Evolutionary conservation across 768 basidiomycete genomes (phyloP), one percentile per base, ranked within the genome.

Genomic region (Ephemerocybe angulata): DNA sequence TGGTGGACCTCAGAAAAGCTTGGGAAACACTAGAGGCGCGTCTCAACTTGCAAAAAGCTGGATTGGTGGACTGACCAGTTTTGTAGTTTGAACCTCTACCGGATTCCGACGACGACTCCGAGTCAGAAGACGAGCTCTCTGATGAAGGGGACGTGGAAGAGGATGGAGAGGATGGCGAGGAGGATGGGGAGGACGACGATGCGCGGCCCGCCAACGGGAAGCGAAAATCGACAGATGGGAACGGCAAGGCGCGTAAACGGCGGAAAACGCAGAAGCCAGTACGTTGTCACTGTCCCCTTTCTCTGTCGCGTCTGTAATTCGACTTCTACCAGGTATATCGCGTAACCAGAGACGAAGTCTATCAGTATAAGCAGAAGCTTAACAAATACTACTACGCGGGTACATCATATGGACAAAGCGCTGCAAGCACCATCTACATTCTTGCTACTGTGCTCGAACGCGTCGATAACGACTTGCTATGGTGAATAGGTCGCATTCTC

Each of bases 381-480:
- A 81, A 88, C 60, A 90, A 88, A 63, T 86, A 98, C 71, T 98
- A 97, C 64, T 76, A 77, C 58, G 76, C 83, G 17, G 97, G 97
- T 33, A 89, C 91, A 43, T 91, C 84, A 73, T 82, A 90, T 63
- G 92, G 93, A 1, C 93, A 93, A 71, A 92, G 91, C 63, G 93
- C 91, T 6, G 85, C 94, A 10, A 87, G 88, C 22, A 88, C 88
- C 27, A 82, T 98, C 49, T 98, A 96, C 68, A 77, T 92, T 58
- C 83, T 99, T 3, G 92, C 95, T 10, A 93, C 88, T 4, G 80
- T 86, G n/a, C 79, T 98, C 8, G 93, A 95, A 63, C 84, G 95
- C 30, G 89, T 87, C 11, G 96, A 98, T 68, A 92, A 93, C 64
- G 93, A 98, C 68, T 78, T 95, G 6, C 76, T 98, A 43, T 99